These are phyloP conservation scores for Metarhizium humberi DNA, from an alignment of 2,329 filamentous ascomycete genomes.

Conservation along the genomic window DNA sequence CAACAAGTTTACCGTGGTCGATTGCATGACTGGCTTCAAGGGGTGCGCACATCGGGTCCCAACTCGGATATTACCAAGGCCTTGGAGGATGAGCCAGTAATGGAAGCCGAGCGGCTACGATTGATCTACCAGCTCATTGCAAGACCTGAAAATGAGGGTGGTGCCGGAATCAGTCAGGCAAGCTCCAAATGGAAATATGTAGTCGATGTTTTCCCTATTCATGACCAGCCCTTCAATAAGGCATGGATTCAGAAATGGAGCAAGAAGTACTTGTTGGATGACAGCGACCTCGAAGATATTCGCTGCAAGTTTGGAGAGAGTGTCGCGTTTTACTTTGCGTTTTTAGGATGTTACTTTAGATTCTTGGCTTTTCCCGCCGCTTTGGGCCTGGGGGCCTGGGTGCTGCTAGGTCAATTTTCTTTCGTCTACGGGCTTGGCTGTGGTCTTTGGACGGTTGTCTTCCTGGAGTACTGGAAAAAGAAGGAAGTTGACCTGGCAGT, in stretches of 20 bases:
- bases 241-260: conserved; percentile 68
- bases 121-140: conserved; percentile 82
- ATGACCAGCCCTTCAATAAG: conserved; percentile 68
- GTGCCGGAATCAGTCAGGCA: conserved; percentile 65
- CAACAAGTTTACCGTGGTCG: conserved; percentile 79
- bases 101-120: conserved; percentile 79
- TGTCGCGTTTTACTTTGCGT: conserved; percentile 93
- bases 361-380: conserved; percentile 76
- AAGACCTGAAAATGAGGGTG: conserved; percentile 62
- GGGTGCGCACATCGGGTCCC: conserved; percentile 70
- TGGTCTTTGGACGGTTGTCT: conserved; percentile 79
- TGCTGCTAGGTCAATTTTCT: conserved; percentile 79
- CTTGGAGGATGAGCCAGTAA: conserved; percentile 66
- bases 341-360: conserved; percentile 81
- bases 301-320: conserved; percentile 70
- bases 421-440: conserved; percentile 69
- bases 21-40: conserved; percentile 89
- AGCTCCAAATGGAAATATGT: conserved; percentile 65
- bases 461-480: conserved; percentile 94
- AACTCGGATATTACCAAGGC: conserved; percentile 60
- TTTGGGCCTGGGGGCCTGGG: conserved; percentile 68
- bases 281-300: conserved; percentile 62
- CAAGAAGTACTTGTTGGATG: conserved; percentile 57
- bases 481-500: conserved; percentile 80
- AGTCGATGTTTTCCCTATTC: conserved; percentile 66